Evolutionary conservation across 2,329 filamentous ascomycete genomes (phyloP), one percentile per base, ranked within the genome.

Genomic region (Daldinia sp.): DNA sequence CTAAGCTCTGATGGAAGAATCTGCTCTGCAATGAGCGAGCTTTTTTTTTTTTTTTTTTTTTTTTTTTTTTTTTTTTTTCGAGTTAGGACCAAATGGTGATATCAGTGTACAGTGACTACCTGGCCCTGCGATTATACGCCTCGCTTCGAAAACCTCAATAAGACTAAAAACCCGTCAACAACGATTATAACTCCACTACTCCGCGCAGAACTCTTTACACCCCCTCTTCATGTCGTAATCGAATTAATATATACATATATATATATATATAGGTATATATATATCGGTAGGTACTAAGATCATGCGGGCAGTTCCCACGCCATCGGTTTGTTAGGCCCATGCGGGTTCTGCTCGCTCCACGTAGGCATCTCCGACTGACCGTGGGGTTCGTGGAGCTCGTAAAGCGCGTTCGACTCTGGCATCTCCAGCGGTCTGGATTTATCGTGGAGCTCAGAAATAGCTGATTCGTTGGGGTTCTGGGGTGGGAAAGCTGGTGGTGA

Each of bases 261-360:
- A 23, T 23, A 23, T 23, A 23, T 23, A 23, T 23, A 23, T 23
- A 23, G 20, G 20, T 23, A 23, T 23, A 23, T 23, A 23, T 23
- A 23, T 23, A 23, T 23, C 1, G 20, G 20, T 23, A 23, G 20
- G 33, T 35, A 2, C 10, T 44, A 44, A n/a, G 6, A 3, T 59
- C 46, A 67, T n/a, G 50, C 65, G 1, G 65, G 62, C 3, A 68
- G 5, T n/a, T 68, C 66, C 61, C 66, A 68, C 7, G 18, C 44
- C 41, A 60, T 57, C 7, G 51, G 61, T 12, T 41, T 64, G 46
- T 57, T 51, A 6, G 46, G 39, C 2, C 48, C 54, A 6, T 39
- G 59, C 6, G 46, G 44, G n/a, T 54, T 35, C 2, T 20, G 46
- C 9, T 58, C 60, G 23, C 28, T 44, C 60, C 65, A 60, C 23